phyloP scores from a whole-genome alignment of 2,329 filamentous ascomycete species.

The Monilinia fructicola region DNA sequence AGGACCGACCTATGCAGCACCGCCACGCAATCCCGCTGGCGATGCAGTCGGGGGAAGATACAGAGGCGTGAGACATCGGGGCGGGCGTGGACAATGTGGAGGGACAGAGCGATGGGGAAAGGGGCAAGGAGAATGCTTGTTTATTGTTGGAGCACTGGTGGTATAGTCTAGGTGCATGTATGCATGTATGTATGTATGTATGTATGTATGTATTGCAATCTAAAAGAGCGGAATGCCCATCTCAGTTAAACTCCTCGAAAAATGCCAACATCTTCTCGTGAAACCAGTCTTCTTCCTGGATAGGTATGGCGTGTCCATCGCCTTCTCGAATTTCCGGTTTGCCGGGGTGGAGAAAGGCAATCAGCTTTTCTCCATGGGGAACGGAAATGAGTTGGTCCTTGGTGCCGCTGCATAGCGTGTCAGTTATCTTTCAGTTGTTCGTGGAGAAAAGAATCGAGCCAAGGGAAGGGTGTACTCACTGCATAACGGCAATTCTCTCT shows the following conservation, averaged over 20 bases:
- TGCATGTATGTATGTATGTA: no score
- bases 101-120: no score
- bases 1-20: no score
- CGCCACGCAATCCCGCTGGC: no score
- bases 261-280: slow-evolving; percentile 47
- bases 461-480: slow-evolving; percentile 42
- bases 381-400: slow-evolving; percentile 75
- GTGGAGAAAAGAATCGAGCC: no score
- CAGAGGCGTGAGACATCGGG: no score
- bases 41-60: no score
- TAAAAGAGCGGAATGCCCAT: neutral
- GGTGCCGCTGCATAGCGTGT: slow-evolving; percentile 49
- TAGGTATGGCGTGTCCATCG: slow-evolving; percentile 71
- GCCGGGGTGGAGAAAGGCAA: slow-evolving; percentile 62
- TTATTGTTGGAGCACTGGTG: no score
- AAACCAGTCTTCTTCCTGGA: slow-evolving; percentile 71
- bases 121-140: no score
- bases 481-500: slow-evolving; percentile 72
- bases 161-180: no score
- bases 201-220: no score
- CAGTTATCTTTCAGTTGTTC: neutral
- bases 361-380: slow-evolving; percentile 67
- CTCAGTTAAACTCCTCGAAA: slow-evolving; percentile 13
- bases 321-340: slow-evolving; percentile 64
- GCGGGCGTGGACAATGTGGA: no score